Conservation (phyloP, 352 stramenopile species). For the Phytophthora cryptogea region DNA sequence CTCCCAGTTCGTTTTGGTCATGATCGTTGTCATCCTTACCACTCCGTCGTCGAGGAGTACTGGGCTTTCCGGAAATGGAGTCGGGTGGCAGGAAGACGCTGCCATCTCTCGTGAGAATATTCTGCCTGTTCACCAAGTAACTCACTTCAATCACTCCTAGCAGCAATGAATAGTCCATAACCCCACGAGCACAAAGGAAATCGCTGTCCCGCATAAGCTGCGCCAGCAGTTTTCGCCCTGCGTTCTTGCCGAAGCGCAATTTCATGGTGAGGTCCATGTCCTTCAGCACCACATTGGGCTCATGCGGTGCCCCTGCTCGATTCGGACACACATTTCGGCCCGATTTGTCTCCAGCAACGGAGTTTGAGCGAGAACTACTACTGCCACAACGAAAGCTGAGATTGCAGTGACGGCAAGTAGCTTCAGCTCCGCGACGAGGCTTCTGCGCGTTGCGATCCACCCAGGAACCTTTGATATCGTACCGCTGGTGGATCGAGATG, state of each 20-base stretch:
- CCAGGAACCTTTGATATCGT: conserved; percentile 91
- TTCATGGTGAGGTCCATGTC: conserved; percentile 86
- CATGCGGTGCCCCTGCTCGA: conserved; percentile 53
- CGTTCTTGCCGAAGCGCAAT: conserved; percentile 54
- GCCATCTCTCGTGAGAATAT: conserved; percentile 64
- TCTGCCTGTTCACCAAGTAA: conserved; percentile 74
- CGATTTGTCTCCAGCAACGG: conserved; percentile 11
- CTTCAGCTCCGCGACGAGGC: conserved; percentile 52
- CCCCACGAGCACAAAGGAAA: conserved; percentile 67
- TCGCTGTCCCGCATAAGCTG: conserved; percentile 75
- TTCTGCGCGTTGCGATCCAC: conserved; percentile 79
- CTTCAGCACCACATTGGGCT: conserved; percentile 78
- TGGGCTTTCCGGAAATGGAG: conserved; percentile 11
- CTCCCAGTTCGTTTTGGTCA: conserved; percentile 1
- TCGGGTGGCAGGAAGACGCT: conserved; percentile 51
- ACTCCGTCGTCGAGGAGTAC: conserved; percentile 8
- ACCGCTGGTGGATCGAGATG: conserved; percentile 79
- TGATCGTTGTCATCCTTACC: conserved; percentile 24
- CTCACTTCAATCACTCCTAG: conserved; percentile 79
- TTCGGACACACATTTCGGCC: conserved; percentile 65
- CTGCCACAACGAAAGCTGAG: conserved; percentile 63
- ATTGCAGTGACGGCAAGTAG: conserved; percentile 74
- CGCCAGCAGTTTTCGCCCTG: conserved; percentile 47
- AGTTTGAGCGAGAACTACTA: conserved; percentile 20
- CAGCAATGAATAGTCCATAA: conserved; percentile 89